Conservation (phyloP, 495 filamentous ascomycete genomes). For the Penicillium parvum region DNA sequence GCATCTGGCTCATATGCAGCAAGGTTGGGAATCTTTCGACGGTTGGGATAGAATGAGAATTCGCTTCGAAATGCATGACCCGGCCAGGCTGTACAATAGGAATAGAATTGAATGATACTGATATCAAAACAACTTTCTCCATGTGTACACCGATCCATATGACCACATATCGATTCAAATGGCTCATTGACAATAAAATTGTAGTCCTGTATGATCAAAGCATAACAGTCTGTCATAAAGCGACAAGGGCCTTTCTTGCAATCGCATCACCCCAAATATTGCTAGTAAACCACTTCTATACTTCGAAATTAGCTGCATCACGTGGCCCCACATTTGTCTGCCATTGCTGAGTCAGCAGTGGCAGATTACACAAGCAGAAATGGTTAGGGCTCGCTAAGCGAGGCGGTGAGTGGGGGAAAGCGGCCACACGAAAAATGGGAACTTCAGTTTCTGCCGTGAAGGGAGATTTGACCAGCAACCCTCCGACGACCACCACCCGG, state of each 20-base stretch:
- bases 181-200: too few relatives aligned
- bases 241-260: too few relatives aligned
- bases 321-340: too few relatives aligned
- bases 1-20: not conserved
- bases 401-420: conserved; percentile 37
- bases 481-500: conserved; percentile 46
- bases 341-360: conserved; percentile 15
- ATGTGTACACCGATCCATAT: too few relatives aligned
- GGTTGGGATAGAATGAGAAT: conserved; percentile 4
- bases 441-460: conserved; percentile 34
- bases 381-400: conserved; percentile 51
- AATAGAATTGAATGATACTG: conserved; percentile 13
- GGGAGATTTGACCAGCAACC: conserved; percentile 51
- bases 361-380: conserved; percentile 20
- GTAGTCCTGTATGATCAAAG: too few relatives aligned
- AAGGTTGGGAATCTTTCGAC: conserved; percentile 1
- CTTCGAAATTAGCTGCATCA: too few relatives aligned
- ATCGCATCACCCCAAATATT: too few relatives aligned
- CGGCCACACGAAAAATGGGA: conserved; percentile 46
- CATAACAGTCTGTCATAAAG: too few relatives aligned
- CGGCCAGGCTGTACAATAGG: conserved; percentile 22
- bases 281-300: too few relatives aligned
- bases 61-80: conserved; percentile 13
- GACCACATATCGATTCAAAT: too few relatives aligned
- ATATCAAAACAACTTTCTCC: too few relatives aligned